Evolutionary conservation across 352 stramenopile genomes (phyloP).

Genomic region (Globisporangium parvum): DNA sequence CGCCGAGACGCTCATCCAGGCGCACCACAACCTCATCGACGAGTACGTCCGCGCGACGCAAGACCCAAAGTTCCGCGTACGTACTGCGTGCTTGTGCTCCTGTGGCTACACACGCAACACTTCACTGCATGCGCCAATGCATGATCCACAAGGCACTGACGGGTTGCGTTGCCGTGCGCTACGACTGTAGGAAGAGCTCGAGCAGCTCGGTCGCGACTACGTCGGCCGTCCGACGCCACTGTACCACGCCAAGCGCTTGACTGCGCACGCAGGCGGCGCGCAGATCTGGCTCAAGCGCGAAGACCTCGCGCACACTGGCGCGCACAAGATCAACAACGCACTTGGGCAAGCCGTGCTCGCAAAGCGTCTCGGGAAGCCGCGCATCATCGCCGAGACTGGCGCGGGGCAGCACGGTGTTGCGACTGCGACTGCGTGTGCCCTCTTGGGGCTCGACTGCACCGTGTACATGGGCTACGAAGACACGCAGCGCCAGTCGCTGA

Average conservation of each 20-base stretch:
- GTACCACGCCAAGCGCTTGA: constrained; percentile 96
- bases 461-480: constrained; percentile 99
- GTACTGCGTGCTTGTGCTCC: background rate
- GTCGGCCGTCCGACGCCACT: constrained; percentile 93
- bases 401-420: constrained; percentile 98
- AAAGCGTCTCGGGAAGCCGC: constrained; percentile 94
- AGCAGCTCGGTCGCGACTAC: constrained; percentile 93
- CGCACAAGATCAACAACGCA: constrained; percentile 99
- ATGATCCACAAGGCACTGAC: background rate
- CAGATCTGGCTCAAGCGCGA: constrained; percentile 99
- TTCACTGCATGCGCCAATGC: background rate
- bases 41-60: constrained; percentile 93
- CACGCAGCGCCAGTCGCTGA: constrained; percentile 96
- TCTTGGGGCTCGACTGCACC: constrained; percentile 94
- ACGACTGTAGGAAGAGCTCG: constrained; percentile 83
- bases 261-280: constrained; percentile 86
- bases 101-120: too few relatives aligned
- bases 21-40: constrained; percentile 92
- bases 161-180: background rate
- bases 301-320: constrained; percentile 96
- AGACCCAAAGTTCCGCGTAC: constrained; percentile 89
- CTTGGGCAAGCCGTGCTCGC: constrained; percentile 95
- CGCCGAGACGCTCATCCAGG: constrained; percentile 95
- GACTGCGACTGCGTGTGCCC: constrained; percentile 95
- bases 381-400: constrained; percentile 98